phyloP scores from a whole-genome alignment of 176 grass and related monocot genomes.

The Triticum dicoccoides region DNA sequence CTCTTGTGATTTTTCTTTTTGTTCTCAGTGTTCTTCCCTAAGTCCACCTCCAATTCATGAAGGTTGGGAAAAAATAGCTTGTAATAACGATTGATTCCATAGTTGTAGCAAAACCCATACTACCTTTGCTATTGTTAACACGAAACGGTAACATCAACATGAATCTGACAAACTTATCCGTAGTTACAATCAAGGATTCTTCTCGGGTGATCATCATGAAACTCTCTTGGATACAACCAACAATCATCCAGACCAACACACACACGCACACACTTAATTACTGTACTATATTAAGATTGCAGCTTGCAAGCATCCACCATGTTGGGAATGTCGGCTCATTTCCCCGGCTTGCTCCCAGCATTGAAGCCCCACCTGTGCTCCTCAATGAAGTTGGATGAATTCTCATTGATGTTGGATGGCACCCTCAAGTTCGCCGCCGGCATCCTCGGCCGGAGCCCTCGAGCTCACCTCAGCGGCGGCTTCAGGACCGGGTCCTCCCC shows the following conservation, averaged over 20 bases:
- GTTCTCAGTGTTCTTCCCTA: too few species aligned
- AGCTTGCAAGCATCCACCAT: too few species aligned
- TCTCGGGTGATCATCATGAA: background rate
- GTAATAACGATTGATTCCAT: too few species aligned
- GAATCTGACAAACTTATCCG: background rate
- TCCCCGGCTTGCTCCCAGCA: slow-evolving; percentile 20
- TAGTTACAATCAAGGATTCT: background rate
- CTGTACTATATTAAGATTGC: too few species aligned
- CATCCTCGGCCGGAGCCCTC: slow-evolving; percentile 36
- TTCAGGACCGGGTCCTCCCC: background rate
- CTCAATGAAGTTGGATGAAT: slow-evolving; percentile 35
- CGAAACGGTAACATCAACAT: background rate
- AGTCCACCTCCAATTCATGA: too few species aligned
- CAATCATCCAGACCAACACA: slow-evolving; percentile 10
- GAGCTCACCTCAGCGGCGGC: background rate
- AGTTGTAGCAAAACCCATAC: too few species aligned
- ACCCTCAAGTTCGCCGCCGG: slow-evolving; percentile 22
- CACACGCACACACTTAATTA: background rate
- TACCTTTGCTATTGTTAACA: background rate
- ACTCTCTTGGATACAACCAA: background rate
- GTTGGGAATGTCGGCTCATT: background rate
- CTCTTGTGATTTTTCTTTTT: too few species aligned
- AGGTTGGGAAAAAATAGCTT: too few species aligned
- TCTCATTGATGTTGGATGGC: slow-evolving; percentile 48
- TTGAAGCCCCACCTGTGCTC: slow-evolving; percentile 25